Percentiles rank a stretch among this genome's conserved stretches.
Evolutionary conservation across 73 alveolate species (phyloP).

Genomic region (Symbiodinium natans): DNA sequence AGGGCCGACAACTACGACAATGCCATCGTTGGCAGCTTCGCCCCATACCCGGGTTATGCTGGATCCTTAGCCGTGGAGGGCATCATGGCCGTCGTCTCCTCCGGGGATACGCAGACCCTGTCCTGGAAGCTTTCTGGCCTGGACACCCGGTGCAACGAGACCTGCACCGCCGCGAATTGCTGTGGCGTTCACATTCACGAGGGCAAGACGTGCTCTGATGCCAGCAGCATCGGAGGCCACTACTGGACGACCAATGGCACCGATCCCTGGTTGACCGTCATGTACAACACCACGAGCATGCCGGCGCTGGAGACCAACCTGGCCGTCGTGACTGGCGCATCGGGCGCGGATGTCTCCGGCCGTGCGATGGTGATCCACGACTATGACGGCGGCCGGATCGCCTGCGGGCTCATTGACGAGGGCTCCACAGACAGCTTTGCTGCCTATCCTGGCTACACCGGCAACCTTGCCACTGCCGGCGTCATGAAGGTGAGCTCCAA

Average conservation of each 20-base stretch:
- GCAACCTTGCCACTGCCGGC: neutral
- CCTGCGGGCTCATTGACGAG: neutral
- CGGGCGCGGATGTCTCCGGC: neutral
- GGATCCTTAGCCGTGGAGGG: too few relatives aligned
- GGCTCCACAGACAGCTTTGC: neutral
- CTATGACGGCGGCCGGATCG: neutral
- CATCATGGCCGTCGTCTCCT: too few relatives aligned
- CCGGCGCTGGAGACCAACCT: neutral
- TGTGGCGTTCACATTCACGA: constrained; percentile 67
- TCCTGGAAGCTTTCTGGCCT: neutral
- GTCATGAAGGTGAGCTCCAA: neutral
- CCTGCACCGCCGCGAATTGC: constrained; percentile 60
- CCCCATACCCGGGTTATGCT: too few relatives aligned
- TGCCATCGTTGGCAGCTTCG: too few relatives aligned
- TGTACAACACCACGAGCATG: constrained; percentile 39
- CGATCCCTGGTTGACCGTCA: neutral
- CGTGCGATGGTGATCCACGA: neutral
- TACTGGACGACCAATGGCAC: neutral
- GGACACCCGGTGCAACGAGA: too few relatives aligned
- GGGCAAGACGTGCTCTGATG: constrained; percentile 49
- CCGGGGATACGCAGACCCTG: neutral
- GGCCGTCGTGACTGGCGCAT: constrained; percentile 19
- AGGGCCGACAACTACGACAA: too few relatives aligned
- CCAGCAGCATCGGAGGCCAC: constrained; percentile 11
- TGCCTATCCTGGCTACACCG: neutral